Evolutionary conservation across 768 basidiomycete species (phyloP), one percentile per base, ranked within the genome.

Genomic region (Tylopilus felleus): DNA sequence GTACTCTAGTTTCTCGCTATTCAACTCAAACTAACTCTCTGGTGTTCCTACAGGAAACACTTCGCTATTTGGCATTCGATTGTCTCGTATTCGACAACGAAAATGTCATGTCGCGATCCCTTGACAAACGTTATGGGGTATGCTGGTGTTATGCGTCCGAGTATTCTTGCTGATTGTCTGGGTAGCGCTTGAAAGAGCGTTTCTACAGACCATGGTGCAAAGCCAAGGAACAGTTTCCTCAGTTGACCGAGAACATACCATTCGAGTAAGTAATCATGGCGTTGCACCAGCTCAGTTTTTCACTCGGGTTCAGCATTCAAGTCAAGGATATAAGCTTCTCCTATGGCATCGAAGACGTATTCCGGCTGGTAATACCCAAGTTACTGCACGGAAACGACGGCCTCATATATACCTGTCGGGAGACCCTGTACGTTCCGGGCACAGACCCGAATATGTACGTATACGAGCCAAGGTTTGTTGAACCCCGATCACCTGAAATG

Each of bases 381-480:
- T 74, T 98, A 7, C 86, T 93, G 59, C 97, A 99, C 64, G 93
- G 84, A 5, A 95, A 89, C 57, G 97, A 99, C 62, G 97, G 97
- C 0, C 82, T 99, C 52, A 96, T 99, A 62, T 99, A 98, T 68
- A 98, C 97, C 1, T 89, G 90, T 62, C 91, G 88, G 10, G 88
- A 80, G 65, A 82, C 93, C 7, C 82, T 83, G 0, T 99, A 99
- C 62, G 76, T 77, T 10, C 61, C 83, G 1, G 93, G 90, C 23
- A 98, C 97, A 12, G 97, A 99, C 66, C 67, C 72, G 4, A 90
- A 90, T 58, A 93, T 98, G 96, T 97, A 56, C 65, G 89, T 60
- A 88, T 95, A 90, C 92, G 55, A 62, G 85, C 72, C n/a, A 41
- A 38, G 29, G 19, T 49, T 19, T 33, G 22, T 54, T 45, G 4